Percentiles rank a stretch among this genome's conserved stretches.
These are phyloP conservation scores for Termitomyces titanicus DNA, from an alignment of 768 basidiomycete genomes.

Conservation along the genomic window DNA sequence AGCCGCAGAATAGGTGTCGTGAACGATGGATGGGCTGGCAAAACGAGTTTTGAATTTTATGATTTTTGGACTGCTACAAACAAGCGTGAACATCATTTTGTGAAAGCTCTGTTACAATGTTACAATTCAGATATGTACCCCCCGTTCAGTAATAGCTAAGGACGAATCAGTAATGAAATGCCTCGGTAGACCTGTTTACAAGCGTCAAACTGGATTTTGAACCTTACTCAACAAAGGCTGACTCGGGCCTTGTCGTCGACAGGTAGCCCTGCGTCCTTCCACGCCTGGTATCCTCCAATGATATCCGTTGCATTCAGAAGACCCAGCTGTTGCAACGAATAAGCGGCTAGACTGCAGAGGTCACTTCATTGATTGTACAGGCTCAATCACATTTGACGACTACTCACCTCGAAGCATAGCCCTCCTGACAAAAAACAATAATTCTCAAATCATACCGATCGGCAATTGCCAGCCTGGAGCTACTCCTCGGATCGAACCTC, in stretches of 20 bases:
- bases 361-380: not conserved
- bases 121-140: too few relatives aligned
- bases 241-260: conserved; percentile 27
- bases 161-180: too few relatives aligned
- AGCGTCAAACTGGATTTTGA: too few relatives aligned
- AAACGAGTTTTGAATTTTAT: too few relatives aligned
- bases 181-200: too few relatives aligned
- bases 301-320: conserved; percentile 75
- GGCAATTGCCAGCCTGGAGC: conserved; percentile 57
- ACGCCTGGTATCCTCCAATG: conserved; percentile 69
- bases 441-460: conserved; percentile 73
- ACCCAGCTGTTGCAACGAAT: conserved; percentile 65
- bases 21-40: too few relatives aligned
- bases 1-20: too few relatives aligned
- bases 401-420: conserved; percentile 57
- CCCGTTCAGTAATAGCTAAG: too few relatives aligned
- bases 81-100: too few relatives aligned
- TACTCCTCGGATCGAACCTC: conserved; percentile 70
- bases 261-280: conserved; percentile 69
- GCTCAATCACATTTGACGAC: not conserved
- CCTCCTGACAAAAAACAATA: conserved; percentile 74
- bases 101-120: too few relatives aligned
- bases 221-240: not conserved
- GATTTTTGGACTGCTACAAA: too few relatives aligned
- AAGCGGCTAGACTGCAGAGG: conserved; percentile 57